phyloP scores from a whole-genome alignment of 2,329 filamentous ascomycete species.

The Pseudocercospora cruenta region DNA sequence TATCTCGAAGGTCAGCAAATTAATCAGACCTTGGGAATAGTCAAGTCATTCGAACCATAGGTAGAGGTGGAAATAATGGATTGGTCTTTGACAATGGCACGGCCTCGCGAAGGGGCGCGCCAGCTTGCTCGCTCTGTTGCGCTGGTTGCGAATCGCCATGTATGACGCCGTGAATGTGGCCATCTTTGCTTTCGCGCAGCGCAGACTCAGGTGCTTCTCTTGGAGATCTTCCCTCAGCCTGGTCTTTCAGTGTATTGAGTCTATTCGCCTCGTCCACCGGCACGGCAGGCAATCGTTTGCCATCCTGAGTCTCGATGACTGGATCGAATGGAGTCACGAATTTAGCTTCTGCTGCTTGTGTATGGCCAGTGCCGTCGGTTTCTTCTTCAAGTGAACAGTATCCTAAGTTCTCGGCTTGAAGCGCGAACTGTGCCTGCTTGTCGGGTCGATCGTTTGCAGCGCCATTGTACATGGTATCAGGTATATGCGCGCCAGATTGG shows the following conservation, averaged over 20 bases:
- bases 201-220: conserved; percentile 36
- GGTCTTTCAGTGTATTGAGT: conserved; percentile 66
- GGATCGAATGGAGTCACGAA: conserved; percentile 70
- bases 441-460: not conserved
- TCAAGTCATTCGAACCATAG: conserved; percentile 47
- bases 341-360: conserved; percentile 64
- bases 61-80: conserved; percentile 81
- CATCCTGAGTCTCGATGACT: conserved; percentile 70
- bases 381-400: conserved; percentile 47
- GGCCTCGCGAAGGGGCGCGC: conserved; percentile 46
- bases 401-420: conserved; percentile 59
- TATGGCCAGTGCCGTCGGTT: conserved; percentile 47
- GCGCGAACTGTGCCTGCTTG: conserved; percentile 54
- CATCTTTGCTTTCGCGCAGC: conserved; percentile 48
- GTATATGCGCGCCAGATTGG: not conserved
- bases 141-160: conserved; percentile 20
- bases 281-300: conserved; percentile 68
- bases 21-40: not conserved
- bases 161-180: conserved; percentile 44
- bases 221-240: conserved; percentile 47
- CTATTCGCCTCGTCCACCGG: conserved; percentile 71
- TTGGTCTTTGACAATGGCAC: conserved; percentile 71
- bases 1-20: not conserved
- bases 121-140: conserved; percentile 50
- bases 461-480: conserved; percentile 4